Percentiles rank a stretch among this genome's conserved stretches.
Evolutionary conservation across 768 basidiomycete genomes (phyloP).

Genomic region (Phanerodontia chrysosporium): DNA sequence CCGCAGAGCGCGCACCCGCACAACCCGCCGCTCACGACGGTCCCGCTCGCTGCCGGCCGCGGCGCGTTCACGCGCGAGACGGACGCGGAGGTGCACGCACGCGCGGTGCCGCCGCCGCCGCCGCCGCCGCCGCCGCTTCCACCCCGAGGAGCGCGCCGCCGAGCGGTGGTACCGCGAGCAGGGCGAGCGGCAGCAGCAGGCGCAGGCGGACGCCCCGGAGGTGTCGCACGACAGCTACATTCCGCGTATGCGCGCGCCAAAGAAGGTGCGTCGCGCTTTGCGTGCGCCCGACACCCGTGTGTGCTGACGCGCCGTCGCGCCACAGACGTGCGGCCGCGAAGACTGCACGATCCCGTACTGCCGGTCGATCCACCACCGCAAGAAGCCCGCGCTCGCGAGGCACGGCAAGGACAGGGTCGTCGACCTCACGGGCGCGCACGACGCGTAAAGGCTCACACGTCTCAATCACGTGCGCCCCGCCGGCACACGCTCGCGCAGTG

Average conservation of each 20-base stretch:
- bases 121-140: too few species aligned
- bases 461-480: neutral
- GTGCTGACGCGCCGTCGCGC: too few species aligned
- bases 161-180: neutral
- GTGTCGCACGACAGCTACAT: neutral
- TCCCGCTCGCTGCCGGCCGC: neutral
- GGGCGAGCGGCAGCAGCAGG: neutral
- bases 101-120: neutral
- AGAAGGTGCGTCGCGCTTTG: neutral
- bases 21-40: conserved; percentile 5
- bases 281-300: neutral
- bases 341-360: conserved; percentile 2
- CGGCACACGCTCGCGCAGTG: too few species aligned
- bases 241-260: conserved; percentile 1
- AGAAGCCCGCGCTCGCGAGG: neutral
- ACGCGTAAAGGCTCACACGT: neutral
- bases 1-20: conserved; percentile 1
- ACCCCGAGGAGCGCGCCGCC: neutral
- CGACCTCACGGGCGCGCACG: neutral
- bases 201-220: neutral
- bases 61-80: neutral
- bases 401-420: neutral
- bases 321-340: neutral
- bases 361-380: conserved; percentile 1
- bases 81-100: neutral